Percentiles rank a stretch among this genome's conserved stretches.
Conservation (phyloP, 2,329 filamentous ascomycete species). For the Diaporthe nobilis region DNA sequence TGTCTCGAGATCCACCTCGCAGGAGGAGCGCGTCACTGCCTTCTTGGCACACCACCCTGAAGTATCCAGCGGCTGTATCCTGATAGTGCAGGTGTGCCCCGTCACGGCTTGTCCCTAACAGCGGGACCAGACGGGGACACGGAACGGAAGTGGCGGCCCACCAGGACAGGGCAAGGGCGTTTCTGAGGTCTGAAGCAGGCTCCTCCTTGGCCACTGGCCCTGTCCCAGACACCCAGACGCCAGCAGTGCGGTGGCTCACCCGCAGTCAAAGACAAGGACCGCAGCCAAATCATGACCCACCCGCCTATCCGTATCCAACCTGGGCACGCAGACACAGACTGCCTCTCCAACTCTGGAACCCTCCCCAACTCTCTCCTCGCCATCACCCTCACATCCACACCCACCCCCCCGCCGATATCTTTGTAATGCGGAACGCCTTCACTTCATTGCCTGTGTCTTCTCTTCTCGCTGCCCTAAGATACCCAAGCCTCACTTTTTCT, state of each 20-base stretch:
- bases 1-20: slow-evolving; percentile 26
- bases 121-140: background rate
- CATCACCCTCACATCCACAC: background rate
- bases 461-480: slow-evolving; percentile 12
- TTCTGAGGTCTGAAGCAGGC: slow-evolving; percentile 22
- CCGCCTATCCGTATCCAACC: slow-evolving; percentile 22
- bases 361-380: slow-evolving; percentile 1
- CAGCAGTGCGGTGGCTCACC: slow-evolving; percentile 19
- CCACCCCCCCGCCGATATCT: background rate
- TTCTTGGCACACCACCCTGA: slow-evolving; percentile 7
- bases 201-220: slow-evolving; percentile 7
- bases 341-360: background rate
- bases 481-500: slow-evolving; percentile 12
- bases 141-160: slow-evolving; percentile 26
- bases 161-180: slow-evolving; percentile 17
- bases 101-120: background rate
- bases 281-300: slow-evolving; percentile 26
- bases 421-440: background rate
- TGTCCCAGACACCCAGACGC: background rate
- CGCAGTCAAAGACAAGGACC: slow-evolving; percentile 9
- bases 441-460: background rate
- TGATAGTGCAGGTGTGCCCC: background rate
- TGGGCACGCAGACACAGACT: background rate
- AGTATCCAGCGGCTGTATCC: background rate
- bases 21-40: slow-evolving; percentile 19